phyloP scores from a whole-genome alignment of 2,329 filamentous ascomycete genomes.

The Nemania serpens region DNA sequence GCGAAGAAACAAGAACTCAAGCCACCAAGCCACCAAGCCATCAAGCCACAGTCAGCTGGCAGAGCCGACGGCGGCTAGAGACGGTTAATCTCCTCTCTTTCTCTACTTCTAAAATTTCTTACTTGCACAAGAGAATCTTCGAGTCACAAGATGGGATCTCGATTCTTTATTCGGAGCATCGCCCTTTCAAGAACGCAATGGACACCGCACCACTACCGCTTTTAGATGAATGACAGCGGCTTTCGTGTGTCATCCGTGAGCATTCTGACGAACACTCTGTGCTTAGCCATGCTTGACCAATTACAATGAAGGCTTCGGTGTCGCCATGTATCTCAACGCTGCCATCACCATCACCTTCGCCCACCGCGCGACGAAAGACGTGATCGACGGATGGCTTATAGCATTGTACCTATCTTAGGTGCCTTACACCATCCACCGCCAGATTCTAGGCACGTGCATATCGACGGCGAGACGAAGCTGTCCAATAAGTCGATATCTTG shows the following conservation, averaged over 20 bases:
- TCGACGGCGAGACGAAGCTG: background rate
- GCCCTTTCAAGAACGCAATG: no score
- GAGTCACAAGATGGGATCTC: no score
- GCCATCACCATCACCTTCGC: background rate
- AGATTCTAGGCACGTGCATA: no score
- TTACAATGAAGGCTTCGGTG: background rate
- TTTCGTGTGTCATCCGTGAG: background rate
- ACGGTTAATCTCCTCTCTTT: no score
- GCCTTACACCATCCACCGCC: background rate
- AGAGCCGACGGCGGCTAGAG: no score
- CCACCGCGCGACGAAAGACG: conserved; percentile 2
- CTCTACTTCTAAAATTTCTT: no score
- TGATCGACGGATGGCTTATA: background rate
- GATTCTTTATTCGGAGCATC: no score
- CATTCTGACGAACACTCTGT: conserved; percentile 1
- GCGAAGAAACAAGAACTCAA: background rate
- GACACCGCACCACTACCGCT: no score
- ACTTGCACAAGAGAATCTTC: no score
- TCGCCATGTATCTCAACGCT: background rate
- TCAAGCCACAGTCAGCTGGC: no score
- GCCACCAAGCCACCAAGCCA: background rate
- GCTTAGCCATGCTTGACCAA: background rate
- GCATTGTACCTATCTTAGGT: background rate
- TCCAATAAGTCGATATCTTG: background rate
- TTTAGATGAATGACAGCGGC: background rate